Evolutionary conservation across 2,329 filamentous ascomycete genomes (phyloP).

Genomic region (Talaromyces pinophilus): DNA sequence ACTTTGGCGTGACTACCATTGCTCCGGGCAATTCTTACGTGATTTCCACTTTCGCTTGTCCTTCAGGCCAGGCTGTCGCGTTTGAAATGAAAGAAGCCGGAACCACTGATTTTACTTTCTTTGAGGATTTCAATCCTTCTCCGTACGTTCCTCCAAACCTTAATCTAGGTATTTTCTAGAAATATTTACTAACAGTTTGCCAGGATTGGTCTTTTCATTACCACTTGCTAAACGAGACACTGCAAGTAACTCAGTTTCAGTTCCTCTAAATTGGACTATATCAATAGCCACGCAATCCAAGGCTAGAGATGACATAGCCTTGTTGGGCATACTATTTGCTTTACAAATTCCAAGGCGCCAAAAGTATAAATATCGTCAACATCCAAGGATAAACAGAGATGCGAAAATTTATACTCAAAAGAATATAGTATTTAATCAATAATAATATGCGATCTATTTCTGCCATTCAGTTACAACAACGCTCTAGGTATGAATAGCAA

Average conservation of each 20-base stretch:
- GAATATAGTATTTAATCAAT: neutral
- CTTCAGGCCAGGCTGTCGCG: conserved; percentile 54
- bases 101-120: conserved; percentile 58
- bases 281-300: neutral
- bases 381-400: neutral
- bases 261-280: neutral
- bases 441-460: neutral
- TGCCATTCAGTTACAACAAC: neutral
- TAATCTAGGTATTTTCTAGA: conserved; percentile 20
- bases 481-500: neutral
- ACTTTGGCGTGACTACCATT: conserved; percentile 51
- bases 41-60: conserved; percentile 58
- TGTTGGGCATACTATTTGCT: neutral
- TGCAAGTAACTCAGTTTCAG: neutral
- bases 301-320: neutral
- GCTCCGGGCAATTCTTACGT: conserved; percentile 57
- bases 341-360: neutral
- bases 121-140: conserved; percentile 63
- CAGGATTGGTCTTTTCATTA: conserved; percentile 47
- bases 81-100: conserved; percentile 56
- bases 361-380: neutral
- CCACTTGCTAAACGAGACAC: conserved; percentile 37
- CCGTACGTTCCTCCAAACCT: conserved; percentile 39
- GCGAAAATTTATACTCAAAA: neutral
- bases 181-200: neutral